Evolutionary conservation across 139 green algal genomes (phyloP).

Genomic region (Volvox reticuliferus): DNA sequence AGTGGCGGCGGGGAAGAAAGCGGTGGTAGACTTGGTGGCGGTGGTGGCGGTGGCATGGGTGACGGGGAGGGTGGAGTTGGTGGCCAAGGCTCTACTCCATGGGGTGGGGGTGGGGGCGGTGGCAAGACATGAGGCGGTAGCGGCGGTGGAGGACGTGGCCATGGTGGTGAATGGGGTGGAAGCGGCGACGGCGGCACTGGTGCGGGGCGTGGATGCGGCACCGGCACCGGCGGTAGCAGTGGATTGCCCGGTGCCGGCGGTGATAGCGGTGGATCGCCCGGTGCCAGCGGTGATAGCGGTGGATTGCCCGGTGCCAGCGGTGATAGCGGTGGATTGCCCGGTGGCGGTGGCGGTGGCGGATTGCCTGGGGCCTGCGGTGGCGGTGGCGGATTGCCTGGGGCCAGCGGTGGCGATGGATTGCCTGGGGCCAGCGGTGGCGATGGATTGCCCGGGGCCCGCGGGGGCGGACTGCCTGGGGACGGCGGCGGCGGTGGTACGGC

Average conservation of each 20-base stretch:
- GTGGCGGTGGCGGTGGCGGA: neutral
- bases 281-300: neutral
- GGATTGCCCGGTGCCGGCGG: neutral
- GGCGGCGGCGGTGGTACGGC: neutral
- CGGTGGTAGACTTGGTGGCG: neutral
- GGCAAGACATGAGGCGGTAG: too few relatives aligned
- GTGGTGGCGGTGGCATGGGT: too few relatives aligned
- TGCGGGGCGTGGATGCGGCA: too few relatives aligned
- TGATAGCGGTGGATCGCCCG: neutral
- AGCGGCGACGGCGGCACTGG: too few relatives aligned
- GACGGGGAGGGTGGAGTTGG: too few relatives aligned
- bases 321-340: neutral
- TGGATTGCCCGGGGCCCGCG: neutral
- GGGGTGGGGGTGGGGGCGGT: too few relatives aligned
- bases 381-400: too few relatives aligned
- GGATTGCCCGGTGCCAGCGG: neutral
- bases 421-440: too few relatives aligned
- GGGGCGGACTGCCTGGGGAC: neutral
- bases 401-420: neutral
- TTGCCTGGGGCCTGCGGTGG: neutral
- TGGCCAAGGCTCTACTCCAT: too few relatives aligned
- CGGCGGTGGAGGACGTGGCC: too few relatives aligned
- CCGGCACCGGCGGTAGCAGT: too few relatives aligned
- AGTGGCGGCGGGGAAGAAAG: neutral
- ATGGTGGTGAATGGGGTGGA: too few relatives aligned